A percentile compares a stretch with the other conserved stretches of the same genome.
Evolutionary conservation across 177 flowering plant species (phyloP).

Genomic region (Vitis hybrid): DNA sequence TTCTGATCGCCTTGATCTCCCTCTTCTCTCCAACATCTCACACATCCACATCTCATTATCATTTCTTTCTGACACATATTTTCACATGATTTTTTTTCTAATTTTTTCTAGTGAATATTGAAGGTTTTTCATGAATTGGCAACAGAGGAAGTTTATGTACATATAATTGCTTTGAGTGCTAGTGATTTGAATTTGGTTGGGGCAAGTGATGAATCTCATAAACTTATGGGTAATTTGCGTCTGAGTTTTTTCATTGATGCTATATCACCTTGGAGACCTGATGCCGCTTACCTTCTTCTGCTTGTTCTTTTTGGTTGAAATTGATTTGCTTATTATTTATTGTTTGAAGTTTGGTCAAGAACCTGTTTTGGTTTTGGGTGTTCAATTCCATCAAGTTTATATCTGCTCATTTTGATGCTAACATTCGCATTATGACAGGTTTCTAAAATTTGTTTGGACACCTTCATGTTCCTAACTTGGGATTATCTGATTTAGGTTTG

Average conservation of each 20-base stretch:
- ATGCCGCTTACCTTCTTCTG: conserved; percentile 14
- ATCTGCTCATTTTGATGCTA: background rate
- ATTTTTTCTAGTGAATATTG: too few relatives aligned
- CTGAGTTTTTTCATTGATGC: conserved; percentile 35
- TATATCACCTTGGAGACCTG: conserved; percentile 35
- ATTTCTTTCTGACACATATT: background rate
- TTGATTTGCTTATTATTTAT: background rate
- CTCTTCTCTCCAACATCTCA: background rate
- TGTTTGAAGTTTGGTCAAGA: too few relatives aligned
- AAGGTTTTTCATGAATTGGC: too few relatives aligned
- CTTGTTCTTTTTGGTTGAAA: background rate
- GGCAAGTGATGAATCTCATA: conserved; percentile 27
- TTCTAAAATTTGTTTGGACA: too few relatives aligned
- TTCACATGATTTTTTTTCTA: too few relatives aligned
- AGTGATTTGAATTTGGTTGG: conserved; percentile 15
- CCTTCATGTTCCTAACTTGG: too few relatives aligned
- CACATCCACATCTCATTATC: background rate
- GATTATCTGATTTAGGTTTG: too few relatives aligned
- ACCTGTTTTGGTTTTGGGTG: background rate
- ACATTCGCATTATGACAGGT: too few relatives aligned
- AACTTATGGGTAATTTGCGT: conserved; percentile 34
- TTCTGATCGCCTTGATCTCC: conserved; percentile 60
- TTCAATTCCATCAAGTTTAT: background rate
- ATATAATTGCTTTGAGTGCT: conserved; percentile 10
- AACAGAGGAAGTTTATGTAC: too few relatives aligned